Conservation (phyloP, 495 filamentous ascomycete genomes). For the Emericellopsis terricola region DNA sequence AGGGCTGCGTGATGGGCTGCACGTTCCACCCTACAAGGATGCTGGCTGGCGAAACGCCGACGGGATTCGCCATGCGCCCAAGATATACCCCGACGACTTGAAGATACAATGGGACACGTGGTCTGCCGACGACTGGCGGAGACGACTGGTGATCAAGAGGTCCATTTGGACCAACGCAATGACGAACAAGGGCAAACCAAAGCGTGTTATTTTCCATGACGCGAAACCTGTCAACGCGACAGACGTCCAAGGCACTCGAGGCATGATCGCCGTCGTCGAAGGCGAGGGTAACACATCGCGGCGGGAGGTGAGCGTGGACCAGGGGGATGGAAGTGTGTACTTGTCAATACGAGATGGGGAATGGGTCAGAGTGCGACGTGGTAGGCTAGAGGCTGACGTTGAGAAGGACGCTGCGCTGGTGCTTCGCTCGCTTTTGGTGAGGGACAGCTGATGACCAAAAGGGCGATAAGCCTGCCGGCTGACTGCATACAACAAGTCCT, state of each 20-base stretch:
- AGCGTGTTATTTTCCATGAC: slow-evolving; percentile 11
- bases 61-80: slow-evolving; percentile 16
- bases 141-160: slow-evolving; percentile 3
- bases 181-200: slow-evolving; percentile 1
- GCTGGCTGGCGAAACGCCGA: slow-evolving; percentile 16
- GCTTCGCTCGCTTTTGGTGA: too few species aligned
- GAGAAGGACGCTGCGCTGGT: too few species aligned
- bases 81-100: slow-evolving; percentile 14
- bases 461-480: too few species aligned
- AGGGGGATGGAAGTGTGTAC: too few species aligned
- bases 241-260: too few species aligned
- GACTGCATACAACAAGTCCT: too few species aligned
- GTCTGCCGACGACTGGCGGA: slow-evolving; percentile 2
- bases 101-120: slow-evolving; percentile 12
- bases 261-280: too few species aligned
- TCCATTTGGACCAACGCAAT: slow-evolving; percentile 10
- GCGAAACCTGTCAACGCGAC: background rate
- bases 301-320: too few species aligned
- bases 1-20: slow-evolving; percentile 37
- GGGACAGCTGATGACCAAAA: too few species aligned
- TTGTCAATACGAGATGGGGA: too few species aligned
- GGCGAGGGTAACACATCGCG: too few species aligned
- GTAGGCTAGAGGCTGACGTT: background rate
- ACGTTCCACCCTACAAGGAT: slow-evolving; percentile 40
- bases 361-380: slow-evolving; percentile 6